Base-by-base conservation (phyloP, 2,329 filamentous ascomycete species). In the Colletotrichum liaoningense region DNA sequence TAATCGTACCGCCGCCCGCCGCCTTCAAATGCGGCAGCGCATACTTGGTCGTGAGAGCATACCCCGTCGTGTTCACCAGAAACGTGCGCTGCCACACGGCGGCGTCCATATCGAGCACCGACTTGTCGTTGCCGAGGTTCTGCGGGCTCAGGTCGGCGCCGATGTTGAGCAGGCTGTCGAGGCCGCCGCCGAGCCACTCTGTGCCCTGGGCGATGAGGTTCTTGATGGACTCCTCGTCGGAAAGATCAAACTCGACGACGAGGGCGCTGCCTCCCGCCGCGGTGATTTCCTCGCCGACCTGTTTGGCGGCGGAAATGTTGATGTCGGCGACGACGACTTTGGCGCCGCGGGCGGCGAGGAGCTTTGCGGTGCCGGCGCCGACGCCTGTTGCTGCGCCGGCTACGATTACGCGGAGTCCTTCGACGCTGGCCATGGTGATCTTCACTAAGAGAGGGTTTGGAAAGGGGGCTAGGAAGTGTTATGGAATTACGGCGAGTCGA, bases 131-230 rank as follows among this genome's bases (percentile, higher is more conserved):
- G 16, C 66, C 66, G 11, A 69, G 5, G 0, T 24, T 69, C 58
- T 63, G 52, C 5, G 66, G 66, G 16, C 58, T 57, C 8, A 69
- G 66, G 14, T 69, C 66, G 11, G 66, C 57, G 35, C 66, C 66
- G n/a, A 69, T 69, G 11, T 69, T 69, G 30, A 63, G 14, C 46
- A 69, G 33, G 19, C 66, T 69, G 58, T 69, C 66, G 11, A 69
- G 66, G 4, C 66, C 66, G 12, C 66, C 66, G 7, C 38, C 38
- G 38, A 69, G 58, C 22, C 38, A 69, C 66, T 69, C 66, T 4
- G 46, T 63, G 26, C 66, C 58, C 30, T 49, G 55, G 5, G 63
- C 52, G 2, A 65, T 38, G 12, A 69, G 52, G 2, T 46, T 33
- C 14, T 65, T 69, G 33, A 64, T 64, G 5, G 49, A 69, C 16